Evolutionary conservation across 164 flowering plant genomes (phyloP), one percentile per base, ranked within the genome.

Genomic region (Akebia trifoliata): DNA sequence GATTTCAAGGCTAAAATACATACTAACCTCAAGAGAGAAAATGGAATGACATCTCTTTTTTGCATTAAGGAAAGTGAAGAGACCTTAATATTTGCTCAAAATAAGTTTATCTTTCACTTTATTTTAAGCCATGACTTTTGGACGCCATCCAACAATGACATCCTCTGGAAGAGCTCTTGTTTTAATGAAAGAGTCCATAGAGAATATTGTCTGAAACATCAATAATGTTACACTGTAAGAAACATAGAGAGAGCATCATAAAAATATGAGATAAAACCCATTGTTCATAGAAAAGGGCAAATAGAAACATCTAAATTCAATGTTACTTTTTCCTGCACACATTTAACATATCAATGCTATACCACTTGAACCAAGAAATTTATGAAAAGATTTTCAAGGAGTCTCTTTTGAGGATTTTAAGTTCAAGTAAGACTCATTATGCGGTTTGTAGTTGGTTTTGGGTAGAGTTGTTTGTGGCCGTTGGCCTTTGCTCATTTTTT

Each of bases 101-200:
- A 30, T 31, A 11, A 30, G 36, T 30, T 31, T 18, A 31, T 36
- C 10, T 8, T 36, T 30, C 9, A 37, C 17, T 22, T 28, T 32
- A 31, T 22, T 65, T 65, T 64, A 86, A 55, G 79, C 89, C 77
- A 69, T 53, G 10, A 90, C 93, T 71, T 90, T 90, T 35, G 97
- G 82, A 44, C 80, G 79, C 98, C 98, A 91, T 52, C 98, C 98
- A 22, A 79, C 98, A 61, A 87, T 74, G 10, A 91, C 92, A 81
- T 91, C 98, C 67, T 88, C 88, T 4, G 66, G 63, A 18, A 45
- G 67, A 39, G 90, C 84, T 24, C 72, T 72, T 10, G 98, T 91
- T 60, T 88, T 91, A 11, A 78, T 31, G 57, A 87, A 91, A 4
- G 96, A 88, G 20, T 84, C 88, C 76, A 52, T 55, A 12, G 88